Base-by-base conservation (phyloP, 495 filamentous ascomycete genomes). In the Clohesyomyces aquaticus region DNA sequence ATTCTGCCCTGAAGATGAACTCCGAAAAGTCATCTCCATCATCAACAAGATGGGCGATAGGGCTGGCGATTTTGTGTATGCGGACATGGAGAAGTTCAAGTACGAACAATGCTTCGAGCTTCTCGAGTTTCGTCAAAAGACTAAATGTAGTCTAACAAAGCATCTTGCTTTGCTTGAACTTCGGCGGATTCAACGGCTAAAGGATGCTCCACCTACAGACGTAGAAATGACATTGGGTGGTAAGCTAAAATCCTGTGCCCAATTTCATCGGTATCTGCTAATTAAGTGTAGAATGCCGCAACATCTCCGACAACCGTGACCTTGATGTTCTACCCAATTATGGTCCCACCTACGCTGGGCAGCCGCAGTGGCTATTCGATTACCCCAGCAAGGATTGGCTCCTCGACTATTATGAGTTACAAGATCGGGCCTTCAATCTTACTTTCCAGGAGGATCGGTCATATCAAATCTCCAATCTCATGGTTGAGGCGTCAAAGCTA, bases 131-230 rank as follows among this genome's bases (percentile, higher is more conserved):
- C 56, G 62, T 25, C 29, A 35, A 3, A 46, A 59, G 16, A 38
- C 61, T 14, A 35, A 23, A 21, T 42, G 21, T 1, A 65, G 61
- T 22, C 18, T 65, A 12, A 56, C 63, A 3, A 70, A 66, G 23
- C 63, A 66, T 46, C 26, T 62, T n/a, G 54, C 52, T 22, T 21
- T 66, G 11, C 12, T 70, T 16, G 63, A 66, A 32, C 58, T 51
- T 3, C 51, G 63, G 52, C 27, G 59, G 23, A 63, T 70, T 46
- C 53, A 52, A n/a, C 58, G 55, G n/a, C 51, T 66, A 14, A 63
- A 51, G 21, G 62, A 63, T 23, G n/a, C n/a, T n/a, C n/a, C n/a
- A n/a, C n/a, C n/a, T n/a, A n/a, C n/a, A n/a, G n/a, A n/a, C n/a
- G n/a, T n/a, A n/a, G n/a, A n/a, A n/a, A n/a, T n/a, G n/a, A n/a